These are phyloP conservation scores for Athelia sp. DNA, from an alignment of 1,284 basidiomycete genomes.

Conservation along the genomic window DNA sequence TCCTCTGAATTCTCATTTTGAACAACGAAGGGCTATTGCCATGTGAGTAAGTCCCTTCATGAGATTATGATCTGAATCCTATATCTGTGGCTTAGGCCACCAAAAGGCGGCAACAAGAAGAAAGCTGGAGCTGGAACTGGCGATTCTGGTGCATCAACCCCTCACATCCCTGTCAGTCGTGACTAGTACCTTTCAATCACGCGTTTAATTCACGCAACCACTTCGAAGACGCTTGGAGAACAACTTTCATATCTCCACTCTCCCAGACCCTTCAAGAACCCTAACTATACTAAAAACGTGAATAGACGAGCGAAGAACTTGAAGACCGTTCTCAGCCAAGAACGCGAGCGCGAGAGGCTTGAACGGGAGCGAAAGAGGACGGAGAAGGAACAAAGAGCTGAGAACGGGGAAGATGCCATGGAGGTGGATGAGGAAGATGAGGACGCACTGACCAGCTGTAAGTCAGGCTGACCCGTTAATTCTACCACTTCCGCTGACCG, in stretches of 20 bases:
- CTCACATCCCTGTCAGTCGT: slow-evolving; percentile 1
- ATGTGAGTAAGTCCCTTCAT: too few species aligned
- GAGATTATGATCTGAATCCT: too few species aligned
- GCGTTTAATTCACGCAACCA: background rate
- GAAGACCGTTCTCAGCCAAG: slow-evolving; percentile 69
- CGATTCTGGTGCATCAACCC: background rate
- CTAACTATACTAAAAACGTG: slow-evolving; percentile 59
- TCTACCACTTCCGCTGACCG: background rate
- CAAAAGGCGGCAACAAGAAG: background rate
- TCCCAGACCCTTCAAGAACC: slow-evolving; percentile 73
- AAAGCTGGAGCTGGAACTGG: background rate
- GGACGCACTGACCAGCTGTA: slow-evolving; percentile 61
- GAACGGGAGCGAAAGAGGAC: slow-evolving; percentile 56
- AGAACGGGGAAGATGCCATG: slow-evolving; percentile 17
- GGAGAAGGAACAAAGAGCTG: slow-evolving; percentile 33
- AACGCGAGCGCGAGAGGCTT: slow-evolving; percentile 63
- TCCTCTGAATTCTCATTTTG: too few species aligned
- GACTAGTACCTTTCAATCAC: background rate
- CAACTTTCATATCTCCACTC: slow-evolving; percentile 64
- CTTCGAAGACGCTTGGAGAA: slow-evolving; percentile 54
- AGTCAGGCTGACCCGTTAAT: slow-evolving; percentile 18
- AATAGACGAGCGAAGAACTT: slow-evolving; percentile 70
- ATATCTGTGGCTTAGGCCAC: background rate
- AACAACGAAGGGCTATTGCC: too few species aligned
- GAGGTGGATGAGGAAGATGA: slow-evolving; percentile 42